Conservation (phyloP, 225 moss, liverwort and hornwort genomes). For the Lunularia cruciata region DNA sequence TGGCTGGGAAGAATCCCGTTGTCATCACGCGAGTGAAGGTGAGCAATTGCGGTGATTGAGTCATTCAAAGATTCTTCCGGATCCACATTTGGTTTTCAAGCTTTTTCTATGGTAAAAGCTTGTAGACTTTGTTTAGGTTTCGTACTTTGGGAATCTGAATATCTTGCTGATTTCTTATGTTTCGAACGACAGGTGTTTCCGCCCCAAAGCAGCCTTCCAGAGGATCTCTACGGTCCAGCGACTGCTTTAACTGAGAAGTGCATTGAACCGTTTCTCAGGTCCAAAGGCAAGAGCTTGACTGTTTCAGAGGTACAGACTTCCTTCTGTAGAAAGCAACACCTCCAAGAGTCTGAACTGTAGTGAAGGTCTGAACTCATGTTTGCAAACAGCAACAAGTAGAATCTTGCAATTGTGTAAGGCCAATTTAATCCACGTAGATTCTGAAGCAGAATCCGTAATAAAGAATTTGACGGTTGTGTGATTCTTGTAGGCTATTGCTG, state of each 20-base stretch:
- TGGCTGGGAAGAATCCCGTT: constrained; percentile 59
- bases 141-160: too few species aligned
- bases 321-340: not conserved
- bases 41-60: not conserved
- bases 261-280: constrained; percentile 15
- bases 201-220: constrained; percentile 23
- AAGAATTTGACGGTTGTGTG: not conserved
- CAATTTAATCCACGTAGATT: not conserved
- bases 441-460: too few species aligned
- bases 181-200: constrained; percentile 18
- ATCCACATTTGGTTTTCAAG: too few species aligned
- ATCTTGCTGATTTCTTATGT: too few species aligned
- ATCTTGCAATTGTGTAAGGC: not conserved
- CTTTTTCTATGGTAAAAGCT: too few species aligned
- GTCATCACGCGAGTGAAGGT: constrained; percentile 43
- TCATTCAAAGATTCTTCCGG: not conserved
- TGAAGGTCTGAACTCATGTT: not conserved
- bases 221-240: constrained; percentile 17
- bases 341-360: not conserved
- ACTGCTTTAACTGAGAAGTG: constrained; percentile 22
- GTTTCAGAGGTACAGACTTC: constrained; percentile 11
- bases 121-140: too few species aligned
- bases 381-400: too few species aligned
- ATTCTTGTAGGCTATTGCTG: constrained; percentile 13
- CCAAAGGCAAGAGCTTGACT: constrained; percentile 5